A percentile compares a stretch with the other conserved stretches of the same genome.
Conservation (phyloP, 2,329 filamentous ascomycete genomes). For the Xylariomycetidae sp. region DNA sequence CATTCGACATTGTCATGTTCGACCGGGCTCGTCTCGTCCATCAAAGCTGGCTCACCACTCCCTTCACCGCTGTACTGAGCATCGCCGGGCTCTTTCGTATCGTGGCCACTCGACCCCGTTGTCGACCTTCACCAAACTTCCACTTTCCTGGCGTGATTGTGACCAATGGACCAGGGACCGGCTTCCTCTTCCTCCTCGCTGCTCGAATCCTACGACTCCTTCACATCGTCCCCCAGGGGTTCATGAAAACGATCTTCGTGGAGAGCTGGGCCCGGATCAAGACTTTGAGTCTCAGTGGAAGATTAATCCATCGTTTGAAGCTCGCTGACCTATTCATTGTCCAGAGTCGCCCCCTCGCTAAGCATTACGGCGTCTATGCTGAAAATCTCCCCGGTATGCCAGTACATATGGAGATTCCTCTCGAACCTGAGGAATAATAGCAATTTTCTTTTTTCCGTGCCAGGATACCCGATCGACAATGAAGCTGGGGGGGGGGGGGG, state of each 20-base stretch:
- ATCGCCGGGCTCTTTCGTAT: slow-evolving; percentile 56
- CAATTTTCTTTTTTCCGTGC: too few species aligned
- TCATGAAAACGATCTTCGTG: slow-evolving; percentile 74
- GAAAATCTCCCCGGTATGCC: too few species aligned
- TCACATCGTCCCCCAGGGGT: slow-evolving; percentile 38
- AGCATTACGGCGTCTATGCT: not conserved
- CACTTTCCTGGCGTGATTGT: slow-evolving; percentile 68
- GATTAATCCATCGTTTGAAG: slow-evolving; percentile 46
- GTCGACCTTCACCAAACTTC: slow-evolving; percentile 25
- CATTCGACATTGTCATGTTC: slow-evolving; percentile 61
- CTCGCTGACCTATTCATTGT: slow-evolving; percentile 15
- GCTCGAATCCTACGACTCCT: slow-evolving; percentile 43
- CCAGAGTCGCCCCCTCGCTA: slow-evolving; percentile 1
- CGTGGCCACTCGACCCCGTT: slow-evolving; percentile 32
- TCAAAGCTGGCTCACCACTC: slow-evolving; percentile 69
- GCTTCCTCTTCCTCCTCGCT: slow-evolving; percentile 62
- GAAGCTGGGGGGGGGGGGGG: too few species aligned
- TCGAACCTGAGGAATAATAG: too few species aligned
- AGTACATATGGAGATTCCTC: too few species aligned
- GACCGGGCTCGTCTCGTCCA: slow-evolving; percentile 76
- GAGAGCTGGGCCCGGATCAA: slow-evolving; percentile 89
- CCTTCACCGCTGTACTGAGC: slow-evolving; percentile 60
- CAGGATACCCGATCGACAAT: too few species aligned
- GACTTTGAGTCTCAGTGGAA: slow-evolving; percentile 77
- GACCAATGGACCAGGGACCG: slow-evolving; percentile 85